These are phyloP conservation scores for Ustulina deusta DNA, from an alignment of 2,329 filamentous ascomycete species.

Conservation along the genomic window DNA sequence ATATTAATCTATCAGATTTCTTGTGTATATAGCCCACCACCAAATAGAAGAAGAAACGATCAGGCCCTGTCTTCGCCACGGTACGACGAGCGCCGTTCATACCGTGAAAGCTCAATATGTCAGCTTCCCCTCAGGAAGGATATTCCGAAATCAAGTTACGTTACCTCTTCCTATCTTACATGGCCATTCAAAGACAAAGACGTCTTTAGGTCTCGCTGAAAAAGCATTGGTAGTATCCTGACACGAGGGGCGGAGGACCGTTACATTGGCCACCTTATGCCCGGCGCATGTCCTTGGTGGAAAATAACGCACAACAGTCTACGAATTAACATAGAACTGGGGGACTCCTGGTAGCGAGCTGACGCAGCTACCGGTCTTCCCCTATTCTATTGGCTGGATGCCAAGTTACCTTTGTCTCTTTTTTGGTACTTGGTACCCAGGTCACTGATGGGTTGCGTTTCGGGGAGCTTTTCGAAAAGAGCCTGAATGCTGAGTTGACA, in stretches of 20 bases:
- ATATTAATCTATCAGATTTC: slow-evolving; percentile 15
- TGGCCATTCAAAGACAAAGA: not conserved
- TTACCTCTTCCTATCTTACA: slow-evolving; percentile 4
- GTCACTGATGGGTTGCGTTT: slow-evolving; percentile 20
- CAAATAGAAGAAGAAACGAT: slow-evolving; percentile 1
- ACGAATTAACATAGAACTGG: slow-evolving; percentile 14
- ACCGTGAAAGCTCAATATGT: slow-evolving; percentile 7
- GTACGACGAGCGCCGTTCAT: slow-evolving; percentile 21
- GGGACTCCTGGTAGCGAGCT: slow-evolving; percentile 27
- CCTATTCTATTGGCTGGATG: slow-evolving; percentile 17
- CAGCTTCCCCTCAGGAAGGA: not conserved
- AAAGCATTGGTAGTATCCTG: slow-evolving; percentile 28
- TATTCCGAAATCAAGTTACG: slow-evolving; percentile 17
- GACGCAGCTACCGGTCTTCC: not conserved
- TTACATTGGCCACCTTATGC: slow-evolving; percentile 2
- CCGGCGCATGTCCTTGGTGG: slow-evolving; percentile 11
- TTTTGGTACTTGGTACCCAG: slow-evolving; percentile 1
- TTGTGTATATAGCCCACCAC: not conserved
- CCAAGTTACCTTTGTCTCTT: slow-evolving; percentile 16
- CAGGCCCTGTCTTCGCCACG: slow-evolving; percentile 12
- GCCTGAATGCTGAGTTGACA: slow-evolving; percentile 39
- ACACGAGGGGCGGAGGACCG: not conserved
- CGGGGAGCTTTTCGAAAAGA: slow-evolving; percentile 27
- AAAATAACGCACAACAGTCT: slow-evolving; percentile 18
- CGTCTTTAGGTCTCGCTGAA: slow-evolving; percentile 15